A percentile compares a stretch with the other conserved stretches of the same genome.
Conservation (phyloP, 306 rosid species). For the Alnus glutinosa region DNA sequence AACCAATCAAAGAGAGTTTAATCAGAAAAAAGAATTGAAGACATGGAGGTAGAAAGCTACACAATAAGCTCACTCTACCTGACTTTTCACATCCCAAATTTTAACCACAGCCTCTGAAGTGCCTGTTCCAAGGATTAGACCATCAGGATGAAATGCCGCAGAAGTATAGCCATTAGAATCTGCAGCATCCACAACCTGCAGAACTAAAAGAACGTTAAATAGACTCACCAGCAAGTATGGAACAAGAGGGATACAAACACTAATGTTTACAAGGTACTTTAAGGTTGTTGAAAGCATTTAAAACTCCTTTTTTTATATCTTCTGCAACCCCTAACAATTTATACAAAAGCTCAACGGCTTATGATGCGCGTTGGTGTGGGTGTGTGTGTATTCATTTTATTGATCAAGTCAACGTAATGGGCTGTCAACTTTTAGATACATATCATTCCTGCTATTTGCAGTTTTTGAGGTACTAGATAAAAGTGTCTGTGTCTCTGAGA, state of each 20-base stretch:
- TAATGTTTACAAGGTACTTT: background rate
- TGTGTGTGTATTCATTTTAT: background rate
- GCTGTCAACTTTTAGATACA: slow-evolving; percentile 1
- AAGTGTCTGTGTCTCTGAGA: background rate
- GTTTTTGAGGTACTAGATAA: background rate
- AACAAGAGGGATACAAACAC: background rate
- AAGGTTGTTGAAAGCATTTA: background rate
- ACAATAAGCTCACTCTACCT: slow-evolving; percentile 45
- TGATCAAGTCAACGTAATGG: background rate
- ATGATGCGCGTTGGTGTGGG: background rate
- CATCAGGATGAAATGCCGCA: slow-evolving; percentile 99
- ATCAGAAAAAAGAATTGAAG: slow-evolving; percentile 2
- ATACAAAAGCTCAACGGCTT: background rate
- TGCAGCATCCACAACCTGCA: slow-evolving; percentile 74
- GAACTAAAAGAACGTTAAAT: slow-evolving; percentile 21
- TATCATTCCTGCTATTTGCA: background rate
- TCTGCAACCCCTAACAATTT: background rate
- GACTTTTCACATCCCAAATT: slow-evolving; percentile 99
- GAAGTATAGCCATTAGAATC: slow-evolving; percentile 86
- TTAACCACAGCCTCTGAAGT: slow-evolving; percentile 82
- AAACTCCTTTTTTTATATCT: background rate
- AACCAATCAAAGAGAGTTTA: slow-evolving; percentile 27
- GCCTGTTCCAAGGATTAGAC: slow-evolving; percentile 99
- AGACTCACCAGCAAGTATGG: slow-evolving; percentile 9
- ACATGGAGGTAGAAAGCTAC: slow-evolving; percentile 4